Evolutionary conservation across 148 eudicot genomes (phyloP), one percentile per base, ranked within the genome.

Genomic region (Beta vulgaris): DNA sequence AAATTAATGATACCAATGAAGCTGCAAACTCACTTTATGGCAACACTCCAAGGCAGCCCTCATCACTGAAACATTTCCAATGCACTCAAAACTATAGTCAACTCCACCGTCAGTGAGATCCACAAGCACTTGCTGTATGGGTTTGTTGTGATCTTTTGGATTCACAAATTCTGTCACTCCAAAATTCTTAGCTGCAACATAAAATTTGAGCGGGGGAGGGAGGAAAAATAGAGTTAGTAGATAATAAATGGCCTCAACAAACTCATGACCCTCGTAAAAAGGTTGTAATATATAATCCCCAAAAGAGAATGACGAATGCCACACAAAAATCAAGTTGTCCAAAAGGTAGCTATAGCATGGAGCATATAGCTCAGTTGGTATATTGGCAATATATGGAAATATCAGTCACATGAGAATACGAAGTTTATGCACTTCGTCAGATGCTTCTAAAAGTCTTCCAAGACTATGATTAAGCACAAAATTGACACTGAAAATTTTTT

Each of bases 81-180:
- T 92, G 89, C 99, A 95, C 81, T 95, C 99, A 73, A 95, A 95
- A 72, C 99, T 95, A 69, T 95, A 95, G 82, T 95, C 99, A 72
- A 95, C 99, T 43, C 99, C 99, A 72, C 99, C 99, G 82, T 95
- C 99, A n/a, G 99, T 95, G 21, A 77, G 81, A 83, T 95, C 99
- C 78, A 90, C 97, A 51, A 95, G 81, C 75, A 92, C 99, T 79
- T 95, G 91, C 77, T 92, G 97, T 49, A 95, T 95, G 62, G 99
- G 98, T 81, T 95, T 92, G 60, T 90, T 97, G 48, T 90, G 89
- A 49, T 92, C 99, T 53, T 90, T 92, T 63, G 99, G 99, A 73
- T 95, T 92, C 77, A 92, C 83, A 71, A 95, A 95, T 82, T 95
- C 99, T 26, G 87, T 95, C 59, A 92, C 97, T 65, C 99, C 99